Evolutionary conservation across 2,329 filamentous ascomycete genomes (phyloP).

Genomic region (Truncatella angustata): DNA sequence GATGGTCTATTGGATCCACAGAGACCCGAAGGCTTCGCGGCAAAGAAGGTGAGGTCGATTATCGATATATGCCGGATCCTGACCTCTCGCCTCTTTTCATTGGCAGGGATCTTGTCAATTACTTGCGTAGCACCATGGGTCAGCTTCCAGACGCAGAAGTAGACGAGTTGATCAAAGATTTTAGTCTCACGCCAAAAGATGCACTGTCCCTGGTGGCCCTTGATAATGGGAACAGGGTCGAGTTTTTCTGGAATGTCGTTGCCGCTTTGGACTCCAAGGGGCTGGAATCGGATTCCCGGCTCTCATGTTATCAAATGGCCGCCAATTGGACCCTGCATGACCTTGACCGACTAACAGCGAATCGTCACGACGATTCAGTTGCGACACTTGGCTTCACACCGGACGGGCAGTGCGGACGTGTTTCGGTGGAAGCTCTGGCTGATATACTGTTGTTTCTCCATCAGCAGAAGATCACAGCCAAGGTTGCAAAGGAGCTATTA

Average conservation of each 20-base stretch:
- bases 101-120: slow-evolving; percentile 63
- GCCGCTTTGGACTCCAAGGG: slow-evolving; percentile 34
- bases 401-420: slow-evolving; percentile 44
- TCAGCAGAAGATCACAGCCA: slow-evolving; percentile 49
- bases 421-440: slow-evolving; percentile 46
- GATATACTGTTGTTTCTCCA: slow-evolving; percentile 50
- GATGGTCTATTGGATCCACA: slow-evolving; percentile 83
- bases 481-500: slow-evolving; percentile 58
- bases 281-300: slow-evolving; percentile 20
- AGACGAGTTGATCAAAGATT: slow-evolving; percentile 57
- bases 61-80: slow-evolving; percentile 97
- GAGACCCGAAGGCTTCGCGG: slow-evolving; percentile 80
- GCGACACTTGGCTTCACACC: slow-evolving; percentile 36
- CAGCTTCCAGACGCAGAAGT: slow-evolving; percentile 70
- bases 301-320: slow-evolving; percentile 43
- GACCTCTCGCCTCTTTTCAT: slow-evolving; percentile 82
- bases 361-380: slow-evolving; percentile 32
- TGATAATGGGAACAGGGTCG: slow-evolving; percentile 74
- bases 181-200: slow-evolving; percentile 75
- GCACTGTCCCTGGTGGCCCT: slow-evolving; percentile 75
- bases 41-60: slow-evolving; percentile 97
- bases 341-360: slow-evolving; percentile 64
- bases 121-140: slow-evolving; percentile 64
- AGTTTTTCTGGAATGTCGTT: slow-evolving; percentile 76
- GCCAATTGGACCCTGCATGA: slow-evolving; percentile 74